A percentile compares a stretch with the other conserved stretches of the same genome.
These are phyloP conservation scores for Hansenula sp. DNA, from an alignment of 1,139 yeast genomes.

Conservation along the genomic window DNA sequence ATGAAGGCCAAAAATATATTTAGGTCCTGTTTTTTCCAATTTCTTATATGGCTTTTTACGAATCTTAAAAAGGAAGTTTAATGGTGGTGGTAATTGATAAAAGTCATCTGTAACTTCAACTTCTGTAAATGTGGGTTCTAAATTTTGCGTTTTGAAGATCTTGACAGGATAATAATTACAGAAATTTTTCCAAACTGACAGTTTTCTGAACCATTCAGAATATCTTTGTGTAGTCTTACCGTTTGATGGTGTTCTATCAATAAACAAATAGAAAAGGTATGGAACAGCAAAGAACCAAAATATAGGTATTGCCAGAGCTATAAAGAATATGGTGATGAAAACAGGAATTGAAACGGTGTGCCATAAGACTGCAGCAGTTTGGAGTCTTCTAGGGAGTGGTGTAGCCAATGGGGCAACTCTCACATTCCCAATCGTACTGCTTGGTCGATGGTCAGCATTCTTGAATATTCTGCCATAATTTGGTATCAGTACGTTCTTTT, in stretches of 20 bases:
- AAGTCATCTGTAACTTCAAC: conserved; percentile 19
- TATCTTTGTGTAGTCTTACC: conserved; percentile 63
- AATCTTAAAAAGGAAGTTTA: conserved; percentile 7
- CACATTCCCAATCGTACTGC: neutral
- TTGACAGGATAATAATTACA: conserved; percentile 77
- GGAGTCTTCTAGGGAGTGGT: conserved; percentile 56
- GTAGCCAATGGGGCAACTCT: conserved; percentile 43
- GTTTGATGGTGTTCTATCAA: conserved; percentile 66
- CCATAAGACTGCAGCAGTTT: conserved; percentile 71
- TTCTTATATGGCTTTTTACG: conserved; percentile 14
- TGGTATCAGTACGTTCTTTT: neutral
- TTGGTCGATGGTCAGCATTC: neutral
- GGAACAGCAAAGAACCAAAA: conserved; percentile 64
- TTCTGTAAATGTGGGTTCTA: conserved; percentile 68
- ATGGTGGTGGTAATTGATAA: conserved; percentile 8
- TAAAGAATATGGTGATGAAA: conserved; percentile 48
- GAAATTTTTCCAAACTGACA: conserved; percentile 69
- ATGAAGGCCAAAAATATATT: conserved; percentile 89
- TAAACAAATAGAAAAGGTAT: conserved; percentile 52
- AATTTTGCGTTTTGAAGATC: conserved; percentile 66
- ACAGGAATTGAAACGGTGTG: conserved; percentile 73
- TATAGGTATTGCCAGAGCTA: conserved; percentile 61
- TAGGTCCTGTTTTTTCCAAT: conserved; percentile 48
- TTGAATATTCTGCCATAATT: neutral
- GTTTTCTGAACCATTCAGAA: conserved; percentile 54